These are phyloP conservation scores for Lactarius indigo DNA, from an alignment of 768 basidiomycete species.

Conservation along the genomic window DNA sequence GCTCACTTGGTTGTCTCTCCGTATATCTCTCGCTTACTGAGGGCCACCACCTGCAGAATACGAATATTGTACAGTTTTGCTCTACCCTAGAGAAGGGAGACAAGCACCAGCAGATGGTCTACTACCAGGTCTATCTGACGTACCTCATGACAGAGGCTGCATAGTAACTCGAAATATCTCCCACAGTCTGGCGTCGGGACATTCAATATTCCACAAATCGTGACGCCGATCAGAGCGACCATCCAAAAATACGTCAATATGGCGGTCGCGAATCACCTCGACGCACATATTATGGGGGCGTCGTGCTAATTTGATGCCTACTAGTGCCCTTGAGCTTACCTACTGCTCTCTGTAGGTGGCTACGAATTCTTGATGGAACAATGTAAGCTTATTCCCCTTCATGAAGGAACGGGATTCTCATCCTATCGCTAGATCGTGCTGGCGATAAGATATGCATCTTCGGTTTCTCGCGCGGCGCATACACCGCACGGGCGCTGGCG, in stretches of 20 bases:
- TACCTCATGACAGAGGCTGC: not conserved
- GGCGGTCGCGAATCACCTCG: slow-evolving; percentile 57
- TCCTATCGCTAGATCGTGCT: slow-evolving; percentile 43
- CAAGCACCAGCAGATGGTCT: slow-evolving; percentile 58
- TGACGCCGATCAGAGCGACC: slow-evolving; percentile 54
- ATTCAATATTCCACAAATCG: slow-evolving; percentile 59
- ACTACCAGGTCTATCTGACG: slow-evolving; percentile 55
- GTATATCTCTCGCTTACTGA: not conserved
- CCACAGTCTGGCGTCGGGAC: slow-evolving; percentile 68
- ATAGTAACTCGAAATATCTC: not conserved
- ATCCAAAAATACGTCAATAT: slow-evolving; percentile 54
- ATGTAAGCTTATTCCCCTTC: slow-evolving; percentile 38
- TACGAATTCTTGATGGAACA: slow-evolving; percentile 81
- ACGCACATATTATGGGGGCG: slow-evolving; percentile 68
- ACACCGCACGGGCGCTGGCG: slow-evolving; percentile 63
- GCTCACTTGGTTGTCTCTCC: not conserved
- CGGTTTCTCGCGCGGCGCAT: slow-evolving; percentile 78
- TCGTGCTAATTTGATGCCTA: not conserved
- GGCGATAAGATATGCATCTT: slow-evolving; percentile 78
- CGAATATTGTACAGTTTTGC: slow-evolving; percentile 67
- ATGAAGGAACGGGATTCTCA: not conserved
- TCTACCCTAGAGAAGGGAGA: slow-evolving; percentile 68
- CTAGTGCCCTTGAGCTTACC: not conserved
- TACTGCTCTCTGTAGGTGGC: slow-evolving; percentile 43
- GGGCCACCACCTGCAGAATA: slow-evolving; percentile 45